These are phyloP conservation scores for Diaporthe ilicicola DNA, from an alignment of 2,329 filamentous ascomycete species.

Conservation along the genomic window DNA sequence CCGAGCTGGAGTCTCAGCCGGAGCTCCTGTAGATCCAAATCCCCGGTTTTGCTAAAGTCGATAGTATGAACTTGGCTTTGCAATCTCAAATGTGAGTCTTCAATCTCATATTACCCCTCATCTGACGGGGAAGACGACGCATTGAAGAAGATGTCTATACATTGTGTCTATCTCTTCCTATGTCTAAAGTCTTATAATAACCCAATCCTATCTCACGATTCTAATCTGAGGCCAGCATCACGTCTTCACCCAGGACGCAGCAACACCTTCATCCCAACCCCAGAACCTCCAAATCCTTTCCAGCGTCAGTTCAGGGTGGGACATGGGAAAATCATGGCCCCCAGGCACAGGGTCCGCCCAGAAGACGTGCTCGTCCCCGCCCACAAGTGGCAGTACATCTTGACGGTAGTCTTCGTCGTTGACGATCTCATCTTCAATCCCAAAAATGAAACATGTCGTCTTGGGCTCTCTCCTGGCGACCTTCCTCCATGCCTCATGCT, in stretches of 20 bases:
- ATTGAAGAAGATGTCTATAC: background rate
- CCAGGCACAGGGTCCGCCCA: conserved; percentile 61
- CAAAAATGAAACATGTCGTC: conserved; percentile 62
- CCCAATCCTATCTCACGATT: background rate
- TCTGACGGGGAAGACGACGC: too few species aligned
- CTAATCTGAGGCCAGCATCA: background rate
- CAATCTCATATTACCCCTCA: too few species aligned
- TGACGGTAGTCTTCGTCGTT: conserved; percentile 56
- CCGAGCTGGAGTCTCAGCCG: too few species aligned
- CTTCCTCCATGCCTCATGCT: conserved; percentile 59
- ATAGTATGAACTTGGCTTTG: too few species aligned
- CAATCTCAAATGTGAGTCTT: too few species aligned
- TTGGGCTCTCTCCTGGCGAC: conserved; percentile 50
- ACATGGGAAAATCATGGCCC: conserved; percentile 71
- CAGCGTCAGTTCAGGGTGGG: conserved; percentile 55
- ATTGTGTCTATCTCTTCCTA: background rate
- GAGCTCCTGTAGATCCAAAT: too few species aligned
- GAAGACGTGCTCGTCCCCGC: conserved; percentile 55
- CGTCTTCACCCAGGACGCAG: conserved; percentile 20
- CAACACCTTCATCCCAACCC: conserved; percentile 39
- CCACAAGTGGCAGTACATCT: conserved; percentile 60
- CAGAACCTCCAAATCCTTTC: conserved; percentile 58
- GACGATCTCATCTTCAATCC: conserved; percentile 60
- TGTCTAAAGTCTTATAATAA: background rate
- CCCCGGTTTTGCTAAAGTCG: too few species aligned